Evolutionary conservation across 108 stramenopile species (phyloP).

Genomic region (Cyclostephanos invisitatus): DNA sequence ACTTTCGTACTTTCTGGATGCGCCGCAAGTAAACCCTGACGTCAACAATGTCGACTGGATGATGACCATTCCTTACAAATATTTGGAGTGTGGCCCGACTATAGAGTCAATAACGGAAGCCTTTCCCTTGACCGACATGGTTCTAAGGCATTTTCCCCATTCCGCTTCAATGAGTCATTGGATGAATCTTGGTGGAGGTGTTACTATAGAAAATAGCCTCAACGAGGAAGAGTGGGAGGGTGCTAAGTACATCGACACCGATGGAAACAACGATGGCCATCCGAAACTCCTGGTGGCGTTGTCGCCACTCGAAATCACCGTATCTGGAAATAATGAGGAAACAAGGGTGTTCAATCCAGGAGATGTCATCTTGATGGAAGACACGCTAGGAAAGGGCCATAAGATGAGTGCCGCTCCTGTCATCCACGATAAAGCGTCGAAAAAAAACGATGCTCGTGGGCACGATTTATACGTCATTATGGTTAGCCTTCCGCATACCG

Average conservation of each 20-base stretch:
- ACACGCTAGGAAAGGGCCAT: slow-evolving; percentile 52
- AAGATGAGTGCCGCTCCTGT: slow-evolving; percentile 44
- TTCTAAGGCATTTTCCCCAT: slow-evolving; percentile 39
- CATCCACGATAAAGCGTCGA: neutral
- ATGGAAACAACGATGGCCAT: slow-evolving; percentile 34
- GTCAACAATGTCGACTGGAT: slow-evolving; percentile 14
- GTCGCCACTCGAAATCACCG: slow-evolving; percentile 43
- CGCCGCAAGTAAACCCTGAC: slow-evolving; percentile 11
- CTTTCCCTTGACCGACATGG: slow-evolving; percentile 32
- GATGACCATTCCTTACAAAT: slow-evolving; percentile 44
- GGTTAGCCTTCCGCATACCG: slow-evolving; percentile 48
- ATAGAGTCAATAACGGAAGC: slow-evolving; percentile 52
- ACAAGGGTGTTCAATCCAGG: slow-evolving; percentile 39
- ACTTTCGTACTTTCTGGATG: slow-evolving; percentile 47
- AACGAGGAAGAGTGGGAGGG: slow-evolving; percentile 7
- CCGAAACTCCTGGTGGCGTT: slow-evolving; percentile 38
- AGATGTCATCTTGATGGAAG: slow-evolving; percentile 49
- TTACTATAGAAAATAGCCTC: slow-evolving; percentile 31
- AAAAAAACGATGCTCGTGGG: slow-evolving; percentile 10
- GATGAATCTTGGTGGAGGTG: slow-evolving; percentile 47
- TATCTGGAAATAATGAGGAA: slow-evolving; percentile 46
- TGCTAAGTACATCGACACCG: slow-evolving; percentile 12
- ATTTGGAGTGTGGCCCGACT: slow-evolving; percentile 38
- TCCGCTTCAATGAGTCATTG: slow-evolving; percentile 37
- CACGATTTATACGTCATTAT: slow-evolving; percentile 43